Conservation (phyloP, 177 flowering plant species). For the Vitis hybrid region DNA sequence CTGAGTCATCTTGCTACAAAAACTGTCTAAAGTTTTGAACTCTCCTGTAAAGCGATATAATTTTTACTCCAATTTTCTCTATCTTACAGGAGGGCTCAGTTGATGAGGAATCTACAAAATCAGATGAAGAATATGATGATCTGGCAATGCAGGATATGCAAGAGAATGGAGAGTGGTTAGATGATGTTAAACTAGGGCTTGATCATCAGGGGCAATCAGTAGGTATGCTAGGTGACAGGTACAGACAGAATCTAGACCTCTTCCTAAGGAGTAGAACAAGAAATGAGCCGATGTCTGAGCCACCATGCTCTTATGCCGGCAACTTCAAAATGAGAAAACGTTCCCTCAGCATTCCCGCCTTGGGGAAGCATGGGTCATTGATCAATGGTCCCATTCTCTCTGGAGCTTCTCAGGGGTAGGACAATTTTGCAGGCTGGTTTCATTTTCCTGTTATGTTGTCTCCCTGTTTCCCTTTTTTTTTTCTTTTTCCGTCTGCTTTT, state of each 20-base stretch:
- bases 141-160: constrained; percentile 80
- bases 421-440: neutral
- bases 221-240: constrained; percentile 25
- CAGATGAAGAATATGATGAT: constrained; percentile 98
- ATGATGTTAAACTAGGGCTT: constrained; percentile 40
- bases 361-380: constrained; percentile 51
- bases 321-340: constrained; percentile 48
- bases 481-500: neutral
- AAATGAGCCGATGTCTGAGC: constrained; percentile 31
- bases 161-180: constrained; percentile 72
- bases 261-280: constrained; percentile 36
- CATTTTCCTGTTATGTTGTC: neutral
- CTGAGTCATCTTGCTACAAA: no score
- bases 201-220: constrained; percentile 8
- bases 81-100: constrained; percentile 85
- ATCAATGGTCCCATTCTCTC: constrained; percentile 44
- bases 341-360: constrained; percentile 69
- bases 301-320: constrained; percentile 31
- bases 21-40: no score
- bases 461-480: neutral
- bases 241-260: constrained; percentile 45
- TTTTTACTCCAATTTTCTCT: neutral
- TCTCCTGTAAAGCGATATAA: no score
- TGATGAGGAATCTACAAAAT: constrained; percentile 87
- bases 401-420: constrained; percentile 47